Base-by-base conservation (phyloP, 1,284 basidiomycete species). In the Ganoderma multipileum region DNA sequence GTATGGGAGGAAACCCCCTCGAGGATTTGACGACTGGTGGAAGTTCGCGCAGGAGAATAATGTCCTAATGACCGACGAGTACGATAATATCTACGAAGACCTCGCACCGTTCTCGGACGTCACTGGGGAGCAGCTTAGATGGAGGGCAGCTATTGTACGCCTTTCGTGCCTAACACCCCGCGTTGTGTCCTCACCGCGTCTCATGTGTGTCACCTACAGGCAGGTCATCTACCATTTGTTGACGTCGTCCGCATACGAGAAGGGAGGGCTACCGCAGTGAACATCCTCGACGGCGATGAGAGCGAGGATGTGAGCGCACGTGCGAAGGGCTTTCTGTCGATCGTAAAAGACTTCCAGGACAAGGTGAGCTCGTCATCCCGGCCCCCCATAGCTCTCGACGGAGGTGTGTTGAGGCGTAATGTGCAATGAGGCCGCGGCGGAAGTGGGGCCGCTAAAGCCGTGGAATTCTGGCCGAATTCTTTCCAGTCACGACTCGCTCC, bases 1-100 rank as follows among this genome's bases (percentile, higher is more conserved):
- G 61, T 97, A 97, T 79, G 82, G 83, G 2, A 89, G 91, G 54
- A 81, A 87, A n/a, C 96, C 96, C 3, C 96, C 96, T 0, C 88
- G 87, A 65, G 96, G 95, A 0, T 98, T 98, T 74, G 95, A 96
- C 76, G 82, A 88, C 52, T 98, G 96, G 96, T 98, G 90, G 86
- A 80, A 83, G 65, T 98, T 97, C 80, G 93, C 92, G 26, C 83
- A 86, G 78, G 83, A 89, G 62, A 86, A 94, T 77, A 83, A 88
- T 26, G 91, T 94, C 65, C 87, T 90, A 76, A 89, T 98, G 82
- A 85, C 95, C 26, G 96, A 98, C 81, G 96, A 98, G 78, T 98
- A 95, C 77, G 95, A 98, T 76, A 87, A 89, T 38, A 84, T 98
- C n/a, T 80, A 88, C 67, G 83, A 86, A 61, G 96, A 98, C 78